Evolutionary conservation across 768 basidiomycete species (phyloP), one percentile per base, ranked within the genome.

Genomic region (Phylloporus sp.): DNA sequence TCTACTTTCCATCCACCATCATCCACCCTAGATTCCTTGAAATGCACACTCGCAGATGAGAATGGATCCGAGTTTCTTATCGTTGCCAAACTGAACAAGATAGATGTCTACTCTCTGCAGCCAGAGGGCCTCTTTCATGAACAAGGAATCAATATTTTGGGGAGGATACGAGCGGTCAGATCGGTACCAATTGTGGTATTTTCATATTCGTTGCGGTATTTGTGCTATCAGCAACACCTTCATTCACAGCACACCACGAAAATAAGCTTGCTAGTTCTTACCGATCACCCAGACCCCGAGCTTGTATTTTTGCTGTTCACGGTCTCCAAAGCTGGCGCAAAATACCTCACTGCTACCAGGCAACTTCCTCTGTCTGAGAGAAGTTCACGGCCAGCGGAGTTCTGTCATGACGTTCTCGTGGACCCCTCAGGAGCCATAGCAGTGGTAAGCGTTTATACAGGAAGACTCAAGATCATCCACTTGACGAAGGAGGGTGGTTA

Each of bases 1-100:
- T 79, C 84, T 10, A 91, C 90, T 7, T 89, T 90, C 65, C 87
- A 91, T 64, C 77, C 76, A 5, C 78, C 88, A 2, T 86, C 90
- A 2, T 85, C 90, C 1, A 84, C 91, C 44, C 57, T 82, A 9
- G 75, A 74, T 56, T 91, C 88, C 26, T 62, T 85, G 23, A 89
- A 82, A 73, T 89, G 84, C 67, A 71, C 70, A 6, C 75, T 92
- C n/a, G 69, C 77, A 4, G 66, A 78, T 7, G 70, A 76, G 56
- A 47, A 60, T 7, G 72, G 73, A 40, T 68, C 78, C 10, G 82
- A 88, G 39, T 80, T 84, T 62, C 78, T 92, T 31, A 80, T 86
- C 24, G 74, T 89, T 31, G 84, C 81, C 10, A 90, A 86, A 64
- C 66, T 80, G 6, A 80, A 84, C 64, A 74, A 74, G 51, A 59